Evolutionary conservation across 1,139 yeast genomes (phyloP).

Genomic region (Taiozyma sp.): DNA sequence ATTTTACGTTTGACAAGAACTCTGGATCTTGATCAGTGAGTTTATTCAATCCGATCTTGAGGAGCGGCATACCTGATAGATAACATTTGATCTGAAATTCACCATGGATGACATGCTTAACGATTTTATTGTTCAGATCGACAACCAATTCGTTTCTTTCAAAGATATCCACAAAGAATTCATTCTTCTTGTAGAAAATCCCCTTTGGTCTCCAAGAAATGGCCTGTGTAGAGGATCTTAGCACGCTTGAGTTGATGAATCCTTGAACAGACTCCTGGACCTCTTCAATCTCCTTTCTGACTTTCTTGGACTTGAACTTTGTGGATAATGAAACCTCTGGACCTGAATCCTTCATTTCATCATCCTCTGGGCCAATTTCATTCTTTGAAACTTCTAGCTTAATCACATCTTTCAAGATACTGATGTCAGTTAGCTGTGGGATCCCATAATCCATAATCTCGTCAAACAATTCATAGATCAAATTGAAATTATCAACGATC

Average conservation of each 20-base stretch:
- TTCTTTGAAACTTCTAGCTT: slow-evolving; percentile 28
- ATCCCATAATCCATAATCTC: slow-evolving; percentile 72
- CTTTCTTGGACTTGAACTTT: background rate
- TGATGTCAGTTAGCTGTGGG: slow-evolving; percentile 71
- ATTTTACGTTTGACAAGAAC: slow-evolving; percentile 46
- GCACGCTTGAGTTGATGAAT: slow-evolving; percentile 55
- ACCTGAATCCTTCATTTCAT: background rate
- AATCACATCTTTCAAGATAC: slow-evolving; percentile 66
- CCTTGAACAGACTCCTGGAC: slow-evolving; percentile 4
- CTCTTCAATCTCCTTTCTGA: slow-evolving; percentile 17
- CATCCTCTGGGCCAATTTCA: slow-evolving; percentile 12
- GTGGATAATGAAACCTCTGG: background rate
- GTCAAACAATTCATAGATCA: slow-evolving; percentile 69
- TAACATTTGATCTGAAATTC: slow-evolving; percentile 62
- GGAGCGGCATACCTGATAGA: slow-evolving; percentile 74
- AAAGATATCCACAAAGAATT: slow-evolving; percentile 69
- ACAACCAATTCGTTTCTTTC: slow-evolving; percentile 64
- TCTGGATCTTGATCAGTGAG: slow-evolving; percentile 21
- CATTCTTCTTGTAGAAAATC: slow-evolving; percentile 71
- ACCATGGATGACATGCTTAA: slow-evolving; percentile 61
- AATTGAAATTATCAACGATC: slow-evolving; percentile 58
- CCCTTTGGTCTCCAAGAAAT: slow-evolving; percentile 84
- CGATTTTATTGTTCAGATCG: slow-evolving; percentile 46
- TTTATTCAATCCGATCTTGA: slow-evolving; percentile 66
- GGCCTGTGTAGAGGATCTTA: slow-evolving; percentile 68